Conservation (phyloP, 768 basidiomycete species). For the Xanthoconium purpureum region DNA sequence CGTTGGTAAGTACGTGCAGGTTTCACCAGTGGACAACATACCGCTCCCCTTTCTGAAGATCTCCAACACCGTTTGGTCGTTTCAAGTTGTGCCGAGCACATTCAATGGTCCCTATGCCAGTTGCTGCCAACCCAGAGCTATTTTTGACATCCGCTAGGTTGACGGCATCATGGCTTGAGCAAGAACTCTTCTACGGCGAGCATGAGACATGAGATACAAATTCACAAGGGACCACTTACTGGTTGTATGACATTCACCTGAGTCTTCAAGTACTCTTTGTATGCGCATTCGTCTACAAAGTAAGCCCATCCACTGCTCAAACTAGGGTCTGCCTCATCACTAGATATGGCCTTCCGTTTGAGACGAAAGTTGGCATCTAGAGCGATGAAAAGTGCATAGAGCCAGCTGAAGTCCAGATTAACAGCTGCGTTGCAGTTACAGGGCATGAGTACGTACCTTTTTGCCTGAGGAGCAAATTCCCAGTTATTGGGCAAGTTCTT, state of each 20-base stretch:
- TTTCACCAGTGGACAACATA: background rate
- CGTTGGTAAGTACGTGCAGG: background rate
- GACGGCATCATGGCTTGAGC: background rate
- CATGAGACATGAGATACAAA: background rate
- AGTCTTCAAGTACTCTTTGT: background rate
- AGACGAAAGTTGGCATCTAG: no score
- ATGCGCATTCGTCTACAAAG: no score
- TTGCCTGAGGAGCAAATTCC: background rate
- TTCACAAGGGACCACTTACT: background rate
- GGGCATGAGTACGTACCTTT: background rate
- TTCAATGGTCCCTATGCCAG: constrained; percentile 28
- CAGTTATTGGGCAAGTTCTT: background rate
- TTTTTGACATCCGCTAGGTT: constrained; percentile 8
- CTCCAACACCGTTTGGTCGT: constrained; percentile 7
- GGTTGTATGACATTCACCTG: no score
- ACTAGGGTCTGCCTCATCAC: no score
- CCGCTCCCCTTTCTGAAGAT: constrained; percentile 21
- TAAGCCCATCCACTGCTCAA: no score
- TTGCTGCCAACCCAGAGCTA: constrained; percentile 16
- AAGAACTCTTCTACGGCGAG: constrained; percentile 2
- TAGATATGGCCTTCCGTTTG: no score
- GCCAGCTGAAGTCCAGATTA: background rate
- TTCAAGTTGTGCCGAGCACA: constrained; percentile 28
- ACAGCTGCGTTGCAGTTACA: background rate
- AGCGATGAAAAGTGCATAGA: no score